A percentile compares a stretch with the other conserved stretches of the same genome.
Conservation (phyloP, 768 basidiomycete species). For the Pleurotus eryngii region DNA sequence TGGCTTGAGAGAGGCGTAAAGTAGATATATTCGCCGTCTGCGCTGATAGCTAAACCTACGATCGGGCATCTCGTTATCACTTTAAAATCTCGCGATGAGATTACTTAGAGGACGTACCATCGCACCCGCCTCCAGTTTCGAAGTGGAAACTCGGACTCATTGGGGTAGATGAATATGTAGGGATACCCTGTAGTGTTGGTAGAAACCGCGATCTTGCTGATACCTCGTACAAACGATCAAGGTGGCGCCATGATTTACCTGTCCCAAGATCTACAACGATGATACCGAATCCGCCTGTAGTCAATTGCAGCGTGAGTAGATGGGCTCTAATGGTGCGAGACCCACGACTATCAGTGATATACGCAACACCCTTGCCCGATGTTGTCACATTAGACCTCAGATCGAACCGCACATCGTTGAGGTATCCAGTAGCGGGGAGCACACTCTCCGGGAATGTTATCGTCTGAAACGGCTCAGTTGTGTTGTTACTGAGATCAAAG, state of each 20-base stretch:
- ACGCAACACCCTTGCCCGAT: constrained; percentile 14
- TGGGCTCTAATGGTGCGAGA: not conserved
- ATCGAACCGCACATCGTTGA: constrained; percentile 16
- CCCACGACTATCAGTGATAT: constrained; percentile 15
- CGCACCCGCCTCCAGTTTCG: constrained; percentile 11
- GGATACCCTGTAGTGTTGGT: constrained; percentile 12
- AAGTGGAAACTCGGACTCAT: constrained; percentile 9
- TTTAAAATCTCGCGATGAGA: not conserved
- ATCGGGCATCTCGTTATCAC: not conserved
- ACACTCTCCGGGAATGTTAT: constrained; percentile 14
- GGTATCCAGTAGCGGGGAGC: constrained; percentile 14
- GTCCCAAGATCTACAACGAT: constrained; percentile 16
- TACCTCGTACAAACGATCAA: constrained; percentile 7
- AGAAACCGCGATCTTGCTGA: constrained; percentile 10
- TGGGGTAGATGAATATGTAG: constrained; percentile 10
- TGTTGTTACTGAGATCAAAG: constrained; percentile 12
- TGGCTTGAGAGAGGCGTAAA: constrained; percentile 13
- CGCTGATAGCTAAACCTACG: constrained; percentile 6
- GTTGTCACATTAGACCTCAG: constrained; percentile 11
- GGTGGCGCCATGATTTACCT: constrained; percentile 15
- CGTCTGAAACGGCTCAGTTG: constrained; percentile 10
- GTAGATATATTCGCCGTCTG: constrained; percentile 12
- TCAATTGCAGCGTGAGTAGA: not conserved
- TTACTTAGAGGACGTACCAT: constrained; percentile 2
- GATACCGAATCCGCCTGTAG: constrained; percentile 13